Evolutionary conservation across 2,329 filamentous ascomycete species (phyloP).

Genomic region (Penicillium sp.): DNA sequence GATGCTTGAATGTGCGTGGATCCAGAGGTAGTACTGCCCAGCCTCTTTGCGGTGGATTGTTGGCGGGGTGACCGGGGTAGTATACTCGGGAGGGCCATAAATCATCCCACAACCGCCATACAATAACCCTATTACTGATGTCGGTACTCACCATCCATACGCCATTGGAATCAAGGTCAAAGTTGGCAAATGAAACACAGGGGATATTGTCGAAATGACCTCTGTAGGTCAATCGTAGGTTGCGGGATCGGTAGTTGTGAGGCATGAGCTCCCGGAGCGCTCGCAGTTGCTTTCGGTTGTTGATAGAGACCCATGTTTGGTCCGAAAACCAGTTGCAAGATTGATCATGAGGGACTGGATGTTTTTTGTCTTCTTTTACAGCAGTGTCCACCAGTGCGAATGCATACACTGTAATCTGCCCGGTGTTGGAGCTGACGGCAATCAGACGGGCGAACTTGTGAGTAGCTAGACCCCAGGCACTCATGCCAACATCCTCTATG

Average conservation of each 20-base stretch:
- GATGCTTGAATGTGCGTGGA: constrained; percentile 39
- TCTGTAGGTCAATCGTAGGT: constrained; percentile 41
- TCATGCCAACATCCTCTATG: constrained; percentile 67
- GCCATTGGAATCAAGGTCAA: constrained; percentile 51
- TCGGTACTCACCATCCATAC: constrained; percentile 56
- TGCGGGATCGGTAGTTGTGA: constrained; percentile 35
- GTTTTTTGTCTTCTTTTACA: constrained; percentile 17
- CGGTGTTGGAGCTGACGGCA: constrained; percentile 75
- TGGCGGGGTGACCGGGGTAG: constrained; percentile 22
- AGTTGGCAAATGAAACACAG: constrained; percentile 56
- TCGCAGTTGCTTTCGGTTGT: constrained; percentile 21
- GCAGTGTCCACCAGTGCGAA: constrained; percentile 50
- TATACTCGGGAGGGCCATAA: constrained; percentile 27
- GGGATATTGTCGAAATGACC: constrained; percentile 54
- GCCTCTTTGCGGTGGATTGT: constrained; percentile 29
- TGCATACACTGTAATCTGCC: constrained; percentile 55
- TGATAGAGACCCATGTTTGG: constrained; percentile 35
- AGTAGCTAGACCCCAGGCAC: constrained; percentile 84
- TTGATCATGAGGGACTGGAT: constrained; percentile 3
- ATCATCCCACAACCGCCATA: constrained; percentile 49
- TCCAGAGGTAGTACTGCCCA: constrained; percentile 47
- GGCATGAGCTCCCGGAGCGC: constrained; percentile 29
- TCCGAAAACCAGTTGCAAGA: constrained; percentile 4
- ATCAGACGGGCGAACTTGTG: constrained; percentile 78
- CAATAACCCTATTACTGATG: constrained; percentile 48